Base-by-base conservation (phyloP, 148 eudicot species). In the Dianthus caryophyllus region DNA sequence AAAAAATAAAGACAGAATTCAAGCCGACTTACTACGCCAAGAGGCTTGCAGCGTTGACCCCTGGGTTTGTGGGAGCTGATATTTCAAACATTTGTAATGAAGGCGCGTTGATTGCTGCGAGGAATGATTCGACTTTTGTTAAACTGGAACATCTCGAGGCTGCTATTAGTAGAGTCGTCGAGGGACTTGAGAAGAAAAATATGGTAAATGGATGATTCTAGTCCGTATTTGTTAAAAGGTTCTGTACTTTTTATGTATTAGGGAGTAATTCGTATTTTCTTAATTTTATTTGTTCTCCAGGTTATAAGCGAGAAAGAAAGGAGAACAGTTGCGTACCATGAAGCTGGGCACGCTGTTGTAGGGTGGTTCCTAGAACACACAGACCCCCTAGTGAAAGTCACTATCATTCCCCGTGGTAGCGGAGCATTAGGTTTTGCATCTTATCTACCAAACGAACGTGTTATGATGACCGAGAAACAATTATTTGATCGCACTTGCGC, bases 1-100 rank as follows among this genome's bases (percentile, higher is more conserved):
- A 84, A 46, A 91, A 84, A 71, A 41, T 91, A 67, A 91, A 91
- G 73, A 95, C 88, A 76, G 90, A 88, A 70, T 64, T 78, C 1
- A 86, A 83, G 30, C 96, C 92, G 21, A 71, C 85, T 16, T 82
- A 61, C 72, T 88, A 66, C 79, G 88, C 97, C 1, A 84, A 84
- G 74, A 84, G 92, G 69, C 85, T 88, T 64, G 89, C 96, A 22
- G 90, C 92, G 44, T 82, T 90, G 31, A 91, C 97, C 41, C 96
- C 96, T 63, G 96, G 97, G 39, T 86, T 91, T 81, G 88, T 90
- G 57, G 96, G 97, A 66, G 97, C 97, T 22, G 97, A 91, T 67
- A 88, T 91, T 36, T 88, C 97, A 29, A 91, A 91, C 79, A 88
- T 91, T 27, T 85, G 89, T 67, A 91, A 91, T 76, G 96, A 88